Evolutionary conservation across 2,329 filamentous ascomycete genomes (phyloP), one percentile per base, ranked within the genome.

Genomic region (Aspergillus jensenii): DNA sequence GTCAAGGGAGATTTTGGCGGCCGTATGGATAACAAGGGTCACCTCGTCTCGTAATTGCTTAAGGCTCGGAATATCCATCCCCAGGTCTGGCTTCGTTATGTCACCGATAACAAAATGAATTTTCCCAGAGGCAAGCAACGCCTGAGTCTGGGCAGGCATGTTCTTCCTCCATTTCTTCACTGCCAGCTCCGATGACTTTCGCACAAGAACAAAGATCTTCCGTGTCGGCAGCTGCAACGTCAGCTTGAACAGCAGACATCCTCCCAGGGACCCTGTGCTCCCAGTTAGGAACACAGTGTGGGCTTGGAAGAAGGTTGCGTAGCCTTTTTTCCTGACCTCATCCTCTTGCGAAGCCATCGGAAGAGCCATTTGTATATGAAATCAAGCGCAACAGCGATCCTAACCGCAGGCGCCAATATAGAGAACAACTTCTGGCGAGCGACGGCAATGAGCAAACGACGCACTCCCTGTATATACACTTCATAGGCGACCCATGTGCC

Each of bases 171-270:
- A 71, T 56, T 70, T 72, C 19, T 63, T 54, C 33, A 69, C 64
- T 5, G 71, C 71, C 17, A 51, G 23, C 9, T 67, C 54, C 0
- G 65, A 54, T 5, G 63, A 62, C 7, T 63, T 64, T 2, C 71
- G 67, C 19, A 70, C 63, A 6, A 73, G 59, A 1, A 67, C 64
- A 27, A 68, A 74, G 17, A 74, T 69, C 35, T 65, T 72, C 27
- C 60, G 65, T 1, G 69, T 71, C 12, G 71, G 71, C 0, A 73
- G 61, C 52, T 73, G 71, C 19, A 70, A 40, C 11, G 70, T 64
- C 39, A 74, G 40, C 39, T 74, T 74, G 58, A 72, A 71, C 5
- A 73, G 54, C 23, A 74, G 68, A 55, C 69, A 71, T 25, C 70
- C 70, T 12, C 71, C 71, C 12, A 71, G 61, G 23, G 67, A 71